A percentile compares a stretch with the other conserved stretches of the same genome.
phyloP scores from a whole-genome alignment of 225 moss, liverwort and hornwort genomes.

The Pleurozium schreberi region DNA sequence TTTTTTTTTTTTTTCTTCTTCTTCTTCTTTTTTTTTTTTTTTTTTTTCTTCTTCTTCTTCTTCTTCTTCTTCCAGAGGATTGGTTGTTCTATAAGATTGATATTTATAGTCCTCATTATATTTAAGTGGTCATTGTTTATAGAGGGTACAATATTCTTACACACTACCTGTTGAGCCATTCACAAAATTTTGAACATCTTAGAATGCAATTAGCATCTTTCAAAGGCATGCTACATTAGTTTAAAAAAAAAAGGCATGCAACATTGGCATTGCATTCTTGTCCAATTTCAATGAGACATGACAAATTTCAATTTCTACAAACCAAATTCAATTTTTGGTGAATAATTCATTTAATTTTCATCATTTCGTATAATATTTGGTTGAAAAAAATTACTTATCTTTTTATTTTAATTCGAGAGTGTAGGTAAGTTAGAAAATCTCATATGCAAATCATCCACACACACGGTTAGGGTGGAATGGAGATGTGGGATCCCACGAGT shows the following conservation, averaged over 20 bases:
- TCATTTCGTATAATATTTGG: background rate
- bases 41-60: too few species aligned
- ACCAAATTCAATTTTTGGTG: background rate
- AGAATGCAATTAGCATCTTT: background rate
- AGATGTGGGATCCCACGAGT: too few species aligned
- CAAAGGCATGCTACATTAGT: background rate
- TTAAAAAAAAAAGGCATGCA: too few species aligned
- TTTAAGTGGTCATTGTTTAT: background rate
- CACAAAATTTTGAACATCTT: background rate
- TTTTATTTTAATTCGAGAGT: background rate
- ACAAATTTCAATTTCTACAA: background rate
- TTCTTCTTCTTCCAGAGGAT: background rate
- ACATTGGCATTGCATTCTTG: background rate
- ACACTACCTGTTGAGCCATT: background rate
- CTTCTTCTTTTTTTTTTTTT: too few species aligned
- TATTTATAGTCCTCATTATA: background rate
- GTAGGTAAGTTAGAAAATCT: background rate
- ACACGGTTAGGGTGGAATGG: too few species aligned
- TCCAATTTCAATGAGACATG: background rate
- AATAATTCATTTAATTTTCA: background rate
- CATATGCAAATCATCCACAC: background rate
- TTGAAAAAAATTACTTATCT: background rate
- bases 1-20: background rate
- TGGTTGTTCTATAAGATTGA: background rate
- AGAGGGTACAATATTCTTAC: background rate